Conservation (phyloP, 148 eudicot species). For the Simmondsia chinensis region DNA sequence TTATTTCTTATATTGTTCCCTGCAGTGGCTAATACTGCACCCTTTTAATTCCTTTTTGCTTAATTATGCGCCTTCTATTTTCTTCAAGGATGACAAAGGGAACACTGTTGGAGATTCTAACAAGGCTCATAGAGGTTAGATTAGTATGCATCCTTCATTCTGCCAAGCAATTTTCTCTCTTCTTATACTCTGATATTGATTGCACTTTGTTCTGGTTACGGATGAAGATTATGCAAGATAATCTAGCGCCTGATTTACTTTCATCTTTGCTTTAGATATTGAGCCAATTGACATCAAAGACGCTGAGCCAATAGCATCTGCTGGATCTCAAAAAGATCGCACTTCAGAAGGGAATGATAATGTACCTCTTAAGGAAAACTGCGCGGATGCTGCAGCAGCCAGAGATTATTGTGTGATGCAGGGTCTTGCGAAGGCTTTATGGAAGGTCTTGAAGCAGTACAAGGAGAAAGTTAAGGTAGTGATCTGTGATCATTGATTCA, state of each 20-base stretch:
- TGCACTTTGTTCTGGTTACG: too few relatives aligned
- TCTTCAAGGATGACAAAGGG: conserved; percentile 30
- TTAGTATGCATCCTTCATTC: conserved; percentile 18
- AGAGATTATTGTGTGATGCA: conserved; percentile 38
- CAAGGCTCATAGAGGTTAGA: conserved; percentile 27
- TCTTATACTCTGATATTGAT: too few relatives aligned
- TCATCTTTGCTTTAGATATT: conserved; percentile 13
- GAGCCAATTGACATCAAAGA: conserved; percentile 10
- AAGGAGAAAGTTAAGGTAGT: conserved; percentile 64
- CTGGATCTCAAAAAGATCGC: neutral
- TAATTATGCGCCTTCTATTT: neutral
- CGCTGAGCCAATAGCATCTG: conserved; percentile 4
- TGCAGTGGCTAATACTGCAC: neutral
- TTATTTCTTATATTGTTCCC: too few relatives aligned
- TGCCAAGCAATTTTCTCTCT: conserved; percentile 1
- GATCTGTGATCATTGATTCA: too few relatives aligned
- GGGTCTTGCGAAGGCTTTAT: conserved; percentile 66
- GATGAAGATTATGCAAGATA: too few relatives aligned
- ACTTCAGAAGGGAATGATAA: conserved; percentile 6
- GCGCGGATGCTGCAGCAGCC: conserved; percentile 17
- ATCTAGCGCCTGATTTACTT: too few relatives aligned
- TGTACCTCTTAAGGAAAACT: conserved; percentile 4
- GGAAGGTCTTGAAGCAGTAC: conserved; percentile 64
- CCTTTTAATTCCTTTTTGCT: neutral
- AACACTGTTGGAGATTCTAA: conserved; percentile 9